Conservation (phyloP, 2,329 filamentous ascomycete genomes). For the Diaporthe longicolla region DNA sequence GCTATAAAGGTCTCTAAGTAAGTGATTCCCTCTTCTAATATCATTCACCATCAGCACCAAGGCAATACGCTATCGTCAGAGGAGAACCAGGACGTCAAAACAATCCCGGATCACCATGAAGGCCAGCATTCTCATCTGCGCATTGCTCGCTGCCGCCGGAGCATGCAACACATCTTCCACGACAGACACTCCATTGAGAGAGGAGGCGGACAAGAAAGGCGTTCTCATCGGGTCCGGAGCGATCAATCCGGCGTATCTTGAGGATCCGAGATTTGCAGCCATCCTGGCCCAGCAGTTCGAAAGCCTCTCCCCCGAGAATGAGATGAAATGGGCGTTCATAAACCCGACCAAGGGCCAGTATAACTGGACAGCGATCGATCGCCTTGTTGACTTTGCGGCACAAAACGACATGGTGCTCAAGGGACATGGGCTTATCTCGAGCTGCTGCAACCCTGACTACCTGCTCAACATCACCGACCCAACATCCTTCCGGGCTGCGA, state of each 20-base stretch:
- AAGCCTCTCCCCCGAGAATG: not conserved
- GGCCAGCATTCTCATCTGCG: not conserved
- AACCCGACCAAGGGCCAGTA: not conserved
- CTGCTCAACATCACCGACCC: not conserved
- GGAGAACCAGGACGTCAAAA: no score
- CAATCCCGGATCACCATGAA: not conserved
- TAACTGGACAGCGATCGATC: not conserved
- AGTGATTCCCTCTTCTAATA: no score
- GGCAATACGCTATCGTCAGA: no score
- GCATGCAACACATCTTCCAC: not conserved
- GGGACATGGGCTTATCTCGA: not conserved
- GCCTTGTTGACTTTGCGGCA: not conserved
- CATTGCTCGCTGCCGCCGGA: not conserved
- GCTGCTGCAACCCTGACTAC: not conserved
- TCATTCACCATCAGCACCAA: not conserved
- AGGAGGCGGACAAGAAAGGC: constrained; percentile 1
- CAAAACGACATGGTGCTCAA: not conserved
- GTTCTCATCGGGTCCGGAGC: not conserved
- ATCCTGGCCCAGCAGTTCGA: not conserved
- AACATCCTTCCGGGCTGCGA: not conserved
- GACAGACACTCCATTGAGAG: not conserved
- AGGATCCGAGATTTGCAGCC: not conserved
- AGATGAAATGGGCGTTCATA: not conserved
- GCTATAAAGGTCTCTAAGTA: no score
- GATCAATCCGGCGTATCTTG: not conserved